A percentile compares a stretch with the other conserved stretches of the same genome.
These are phyloP conservation scores for Acer saccharum DNA, from an alignment of 345 rosid genomes.

Conservation along the genomic window DNA sequence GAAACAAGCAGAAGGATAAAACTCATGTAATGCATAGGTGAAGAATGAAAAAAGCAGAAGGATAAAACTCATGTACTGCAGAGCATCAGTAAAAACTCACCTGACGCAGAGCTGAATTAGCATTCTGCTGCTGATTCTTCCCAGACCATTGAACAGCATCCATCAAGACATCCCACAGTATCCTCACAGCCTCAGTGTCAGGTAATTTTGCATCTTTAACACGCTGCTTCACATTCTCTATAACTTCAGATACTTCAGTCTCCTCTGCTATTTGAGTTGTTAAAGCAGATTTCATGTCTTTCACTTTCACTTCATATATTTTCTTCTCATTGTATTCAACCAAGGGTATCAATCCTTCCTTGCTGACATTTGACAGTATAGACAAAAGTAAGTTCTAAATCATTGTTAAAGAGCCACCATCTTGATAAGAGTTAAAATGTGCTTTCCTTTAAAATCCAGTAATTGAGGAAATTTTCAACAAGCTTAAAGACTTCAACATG, in stretches of 20 bases:
- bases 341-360: constrained; percentile 76
- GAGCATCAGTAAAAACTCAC: constrained; percentile 32
- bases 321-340: constrained; percentile 97
- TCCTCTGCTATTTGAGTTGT: constrained; percentile 82
- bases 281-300: constrained; percentile 84
- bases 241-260: constrained; percentile 73
- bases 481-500: background rate
- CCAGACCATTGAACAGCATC: constrained; percentile 99
- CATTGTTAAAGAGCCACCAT: background rate
- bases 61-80: background rate
- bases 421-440: background rate
- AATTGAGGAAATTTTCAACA: background rate
- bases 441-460: background rate
- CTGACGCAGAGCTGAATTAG: constrained; percentile 82
- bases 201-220: constrained; percentile 84
- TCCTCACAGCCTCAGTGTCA: constrained; percentile 73
- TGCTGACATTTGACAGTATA: constrained; percentile 50
- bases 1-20: background rate
- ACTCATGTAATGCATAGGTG: background rate
- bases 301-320: constrained; percentile 81
- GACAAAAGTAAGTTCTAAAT: constrained; percentile 14
- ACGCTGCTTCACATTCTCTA: constrained; percentile 77
- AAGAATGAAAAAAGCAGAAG: background rate
- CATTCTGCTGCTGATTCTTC: constrained; percentile 98
- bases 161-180: constrained; percentile 94